Percentiles rank a stretch among this genome's conserved stretches.
Evolutionary conservation across 495 filamentous ascomycete genomes (phyloP).

Genomic region (Aspergillus indologenus): DNA sequence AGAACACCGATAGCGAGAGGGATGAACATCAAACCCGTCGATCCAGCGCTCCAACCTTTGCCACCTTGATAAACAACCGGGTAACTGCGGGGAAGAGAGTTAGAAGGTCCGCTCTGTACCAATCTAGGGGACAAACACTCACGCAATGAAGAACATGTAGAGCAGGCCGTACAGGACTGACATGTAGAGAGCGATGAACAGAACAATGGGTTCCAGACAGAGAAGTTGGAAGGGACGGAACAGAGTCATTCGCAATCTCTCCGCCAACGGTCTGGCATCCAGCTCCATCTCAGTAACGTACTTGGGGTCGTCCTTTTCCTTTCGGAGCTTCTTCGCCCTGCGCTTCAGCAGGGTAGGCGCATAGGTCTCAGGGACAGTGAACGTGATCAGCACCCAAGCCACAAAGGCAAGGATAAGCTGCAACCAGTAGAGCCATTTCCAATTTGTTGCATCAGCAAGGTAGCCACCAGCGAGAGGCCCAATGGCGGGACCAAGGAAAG

Average conservation of each 20-base stretch:
- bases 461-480: slow-evolving; percentile 75
- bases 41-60: slow-evolving; percentile 68
- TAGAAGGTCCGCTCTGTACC: slow-evolving; percentile 6
- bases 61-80: slow-evolving; percentile 75
- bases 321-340: slow-evolving; percentile 65
- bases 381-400: slow-evolving; percentile 67
- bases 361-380: slow-evolving; percentile 81
- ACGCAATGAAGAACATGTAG: slow-evolving; percentile 79
- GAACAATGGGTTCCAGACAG: slow-evolving; percentile 74
- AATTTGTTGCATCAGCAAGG: slow-evolving; percentile 63
- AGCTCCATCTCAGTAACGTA: slow-evolving; percentile 74
- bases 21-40: slow-evolving; percentile 79
- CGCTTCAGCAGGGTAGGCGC: slow-evolving; percentile 65
- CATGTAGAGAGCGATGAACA: slow-evolving; percentile 76
- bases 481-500: slow-evolving; percentile 72
- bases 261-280: slow-evolving; percentile 59
- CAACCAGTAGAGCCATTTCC: slow-evolving; percentile 87
- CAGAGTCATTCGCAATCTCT: slow-evolving; percentile 64
- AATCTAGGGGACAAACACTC: too few relatives aligned
- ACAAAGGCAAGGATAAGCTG: slow-evolving; percentile 67
- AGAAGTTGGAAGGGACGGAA: slow-evolving; percentile 77
- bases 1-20: slow-evolving; percentile 68
- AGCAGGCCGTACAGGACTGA: slow-evolving; percentile 72
- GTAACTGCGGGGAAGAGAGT: slow-evolving; percentile 42
- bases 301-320: slow-evolving; percentile 56